These are phyloP conservation scores for Podospora pseudopauciseta DNA, from an alignment of 495 filamentous ascomycete species.

Conservation along the genomic window DNA sequence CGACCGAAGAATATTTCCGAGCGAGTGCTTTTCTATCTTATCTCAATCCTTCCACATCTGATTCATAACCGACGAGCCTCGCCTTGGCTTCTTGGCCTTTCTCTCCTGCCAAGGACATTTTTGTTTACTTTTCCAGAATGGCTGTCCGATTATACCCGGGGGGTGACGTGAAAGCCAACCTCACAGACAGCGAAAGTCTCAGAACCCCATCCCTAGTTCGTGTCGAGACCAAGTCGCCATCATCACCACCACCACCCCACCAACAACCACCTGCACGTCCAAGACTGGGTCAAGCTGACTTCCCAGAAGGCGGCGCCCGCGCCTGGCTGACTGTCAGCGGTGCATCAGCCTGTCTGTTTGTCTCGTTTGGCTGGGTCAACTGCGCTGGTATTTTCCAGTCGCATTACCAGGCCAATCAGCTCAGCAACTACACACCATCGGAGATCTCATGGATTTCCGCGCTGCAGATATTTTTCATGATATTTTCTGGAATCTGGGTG, in stretches of 20 bases:
- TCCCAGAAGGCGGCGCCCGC: background rate
- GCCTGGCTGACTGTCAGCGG: background rate
- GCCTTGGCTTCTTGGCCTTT: background rate
- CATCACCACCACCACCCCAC: background rate
- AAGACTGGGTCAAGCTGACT: background rate
- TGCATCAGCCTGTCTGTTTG: background rate
- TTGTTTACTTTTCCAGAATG: background rate
- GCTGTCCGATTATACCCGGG: background rate
- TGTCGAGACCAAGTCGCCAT: background rate
- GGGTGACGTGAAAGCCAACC: background rate
- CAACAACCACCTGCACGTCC: background rate
- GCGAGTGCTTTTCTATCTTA: background rate
- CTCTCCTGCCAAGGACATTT: background rate
- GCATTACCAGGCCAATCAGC: slow-evolving; percentile 58
- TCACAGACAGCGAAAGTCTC: background rate
- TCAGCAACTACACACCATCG: slow-evolving; percentile 48
- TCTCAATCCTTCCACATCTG: background rate
- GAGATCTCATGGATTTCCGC: slow-evolving; percentile 75
- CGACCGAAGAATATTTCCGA: background rate
- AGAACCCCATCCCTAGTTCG: background rate
- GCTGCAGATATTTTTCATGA: slow-evolving; percentile 68
- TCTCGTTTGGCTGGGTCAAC: slow-evolving; percentile 42
- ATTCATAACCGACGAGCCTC: background rate
- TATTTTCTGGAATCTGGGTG: slow-evolving; percentile 66
- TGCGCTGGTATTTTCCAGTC: slow-evolving; percentile 79